Evolutionary conservation across 805 yeast genomes (phyloP).

Genomic region (Trichomonascus vanleenenianus): DNA sequence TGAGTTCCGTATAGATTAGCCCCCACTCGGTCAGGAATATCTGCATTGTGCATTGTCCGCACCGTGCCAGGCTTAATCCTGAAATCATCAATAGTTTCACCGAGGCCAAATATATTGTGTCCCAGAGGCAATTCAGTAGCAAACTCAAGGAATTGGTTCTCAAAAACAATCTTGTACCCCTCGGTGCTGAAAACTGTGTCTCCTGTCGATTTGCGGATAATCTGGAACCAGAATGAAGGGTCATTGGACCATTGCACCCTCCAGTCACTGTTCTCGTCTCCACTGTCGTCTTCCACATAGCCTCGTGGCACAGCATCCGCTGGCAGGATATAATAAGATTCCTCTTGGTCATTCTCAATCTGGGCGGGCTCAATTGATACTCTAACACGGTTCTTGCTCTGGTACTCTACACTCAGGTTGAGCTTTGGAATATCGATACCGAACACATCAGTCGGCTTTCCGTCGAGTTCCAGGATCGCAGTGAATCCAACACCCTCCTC

Average conservation of each 20-base stretch:
- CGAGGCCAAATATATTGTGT: conserved; percentile 28
- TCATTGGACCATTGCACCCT: conserved; percentile 2
- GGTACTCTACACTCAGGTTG: conserved; percentile 9
- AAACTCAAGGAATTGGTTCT: conserved; percentile 30
- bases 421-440: conserved; percentile 11
- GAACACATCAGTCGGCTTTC: conserved; percentile 15
- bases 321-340: conserved; percentile 6
- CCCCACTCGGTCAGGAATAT: conserved; percentile 25
- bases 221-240: conserved; percentile 16
- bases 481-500: conserved; percentile 6
- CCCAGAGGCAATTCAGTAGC: conserved; percentile 26
- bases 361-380: conserved; percentile 8
- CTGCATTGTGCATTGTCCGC: conserved; percentile 28
- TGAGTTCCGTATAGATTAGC: conserved; percentile 31
- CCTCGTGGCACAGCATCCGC: conserved; percentile 7
- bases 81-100: conserved; percentile 29
- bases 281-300: not conserved
- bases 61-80: conserved; percentile 25
- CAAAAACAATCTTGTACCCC: conserved; percentile 28
- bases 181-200: conserved; percentile 27
- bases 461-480: conserved; percentile 16
- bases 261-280: not conserved
- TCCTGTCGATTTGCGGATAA: conserved; percentile 20
- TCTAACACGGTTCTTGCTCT: conserved; percentile 3
- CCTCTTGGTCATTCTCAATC: conserved; percentile 1